phyloP scores from a whole-genome alignment of 2,329 filamentous ascomycete species.

The Niveomyces coronatus region DNA sequence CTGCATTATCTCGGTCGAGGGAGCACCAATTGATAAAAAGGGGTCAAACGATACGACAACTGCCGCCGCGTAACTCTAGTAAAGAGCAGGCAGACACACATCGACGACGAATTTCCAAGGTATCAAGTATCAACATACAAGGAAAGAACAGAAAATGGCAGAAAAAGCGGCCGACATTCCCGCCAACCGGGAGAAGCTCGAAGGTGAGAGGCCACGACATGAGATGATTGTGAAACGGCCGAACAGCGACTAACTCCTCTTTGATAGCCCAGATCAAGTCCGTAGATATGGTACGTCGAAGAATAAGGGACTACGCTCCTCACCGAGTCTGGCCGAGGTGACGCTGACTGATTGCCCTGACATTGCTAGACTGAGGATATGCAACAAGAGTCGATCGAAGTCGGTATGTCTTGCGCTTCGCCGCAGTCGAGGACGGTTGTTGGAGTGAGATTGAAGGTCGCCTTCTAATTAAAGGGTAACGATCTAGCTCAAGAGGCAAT shows the following conservation, averaged over 20 bases:
- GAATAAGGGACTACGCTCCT: slow-evolving; percentile 10
- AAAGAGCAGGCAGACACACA: too few species aligned
- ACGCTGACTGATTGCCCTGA: slow-evolving; percentile 21
- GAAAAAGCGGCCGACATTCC: slow-evolving; percentile 32
- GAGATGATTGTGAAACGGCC: too few species aligned
- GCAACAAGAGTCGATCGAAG: slow-evolving; percentile 91
- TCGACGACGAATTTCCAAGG: neutral
- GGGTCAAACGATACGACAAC: too few species aligned
- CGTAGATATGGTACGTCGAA: slow-evolving; percentile 83
- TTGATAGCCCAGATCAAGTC: slow-evolving; percentile 85
- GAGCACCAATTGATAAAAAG: too few species aligned
- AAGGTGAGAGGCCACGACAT: slow-evolving; percentile 40
- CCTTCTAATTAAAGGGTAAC: neutral
- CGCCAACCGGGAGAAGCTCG: slow-evolving; percentile 62
- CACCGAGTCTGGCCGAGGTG: slow-evolving; percentile 5
- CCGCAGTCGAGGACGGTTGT: neutral
- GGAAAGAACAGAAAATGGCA: slow-evolving; percentile 20
- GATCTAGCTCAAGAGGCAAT: slow-evolving; percentile 49
- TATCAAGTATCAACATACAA: neutral
- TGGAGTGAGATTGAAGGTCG: slow-evolving; percentile 5
- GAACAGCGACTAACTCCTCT: slow-evolving; percentile 1
- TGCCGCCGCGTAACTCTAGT: too few species aligned
- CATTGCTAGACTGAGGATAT: slow-evolving; percentile 76
- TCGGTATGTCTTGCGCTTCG: slow-evolving; percentile 54
- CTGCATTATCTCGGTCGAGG: too few species aligned